A percentile compares a stretch with the other conserved stretches of the same genome.
Conservation (phyloP, 192 early-diverging fungal species). For the Lobulomyces angularis region DNA sequence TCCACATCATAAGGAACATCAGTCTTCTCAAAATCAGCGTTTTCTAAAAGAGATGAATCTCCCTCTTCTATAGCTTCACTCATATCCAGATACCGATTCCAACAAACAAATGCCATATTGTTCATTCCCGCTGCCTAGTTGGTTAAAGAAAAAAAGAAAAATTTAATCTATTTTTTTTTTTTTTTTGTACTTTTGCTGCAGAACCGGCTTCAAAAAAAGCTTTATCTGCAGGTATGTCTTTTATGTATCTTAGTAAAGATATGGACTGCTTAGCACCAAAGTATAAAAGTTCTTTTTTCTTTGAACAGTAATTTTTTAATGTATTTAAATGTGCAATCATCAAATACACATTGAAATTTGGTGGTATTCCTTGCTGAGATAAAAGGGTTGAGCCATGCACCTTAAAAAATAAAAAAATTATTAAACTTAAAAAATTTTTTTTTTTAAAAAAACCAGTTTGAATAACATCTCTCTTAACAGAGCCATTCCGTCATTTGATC, state of each 20-base stretch:
- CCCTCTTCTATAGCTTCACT: conserved; percentile 52
- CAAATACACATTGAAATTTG: conserved; percentile 25
- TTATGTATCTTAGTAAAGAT: conserved; percentile 36
- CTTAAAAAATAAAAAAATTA: conserved; percentile 1
- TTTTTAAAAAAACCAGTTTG: conserved; percentile 24
- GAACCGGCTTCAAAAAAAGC: conserved; percentile 45
- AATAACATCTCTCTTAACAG: conserved; percentile 34
- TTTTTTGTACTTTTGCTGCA: conserved; percentile 30
- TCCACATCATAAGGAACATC: conserved; percentile 47
- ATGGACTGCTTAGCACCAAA: conserved; percentile 46
- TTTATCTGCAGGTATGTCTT: conserved; percentile 34
- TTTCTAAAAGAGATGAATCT: conserved; percentile 33
- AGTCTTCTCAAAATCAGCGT: conserved; percentile 42
- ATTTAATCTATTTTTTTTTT: conserved; percentile 11
- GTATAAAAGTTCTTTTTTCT: conserved; percentile 31
- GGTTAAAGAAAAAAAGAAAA: conserved; percentile 7
- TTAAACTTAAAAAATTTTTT: neutral
- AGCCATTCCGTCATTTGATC: conserved; percentile 7
- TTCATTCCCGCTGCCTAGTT: conserved; percentile 37
- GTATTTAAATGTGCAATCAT: conserved; percentile 33
- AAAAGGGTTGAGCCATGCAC: conserved; percentile 7
- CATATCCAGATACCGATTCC: conserved; percentile 49
- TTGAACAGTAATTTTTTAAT: conserved; percentile 36
- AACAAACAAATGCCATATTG: conserved; percentile 52
- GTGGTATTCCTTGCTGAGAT: conserved; percentile 19